These are phyloP conservation scores for Carnegiea gigantea DNA, from an alignment of 179 eudicot genomes.

Conservation along the genomic window DNA sequence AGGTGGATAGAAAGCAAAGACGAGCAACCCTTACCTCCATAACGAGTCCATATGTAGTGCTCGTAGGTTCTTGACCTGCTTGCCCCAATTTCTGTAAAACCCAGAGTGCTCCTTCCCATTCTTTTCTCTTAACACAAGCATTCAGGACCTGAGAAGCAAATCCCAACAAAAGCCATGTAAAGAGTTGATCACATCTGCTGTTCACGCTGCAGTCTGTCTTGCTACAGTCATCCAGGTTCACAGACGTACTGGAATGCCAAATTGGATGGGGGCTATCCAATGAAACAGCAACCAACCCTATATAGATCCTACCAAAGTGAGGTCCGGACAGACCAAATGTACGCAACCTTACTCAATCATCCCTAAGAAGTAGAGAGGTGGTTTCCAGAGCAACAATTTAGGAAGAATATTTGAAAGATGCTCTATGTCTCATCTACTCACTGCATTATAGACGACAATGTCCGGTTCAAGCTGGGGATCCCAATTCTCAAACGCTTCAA, in stretches of 20 bases:
- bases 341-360: not conserved
- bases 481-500: constrained; percentile 56
- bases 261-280: not conserved
- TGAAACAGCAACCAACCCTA: not conserved
- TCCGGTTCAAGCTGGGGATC: constrained; percentile 88
- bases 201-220: not conserved
- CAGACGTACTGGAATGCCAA: not conserved
- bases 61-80: constrained; percentile 58
- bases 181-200: not conserved
- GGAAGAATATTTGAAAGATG: not conserved
- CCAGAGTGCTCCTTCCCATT: constrained; percentile 97
- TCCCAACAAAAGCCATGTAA: constrained; percentile 6
- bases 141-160: constrained; percentile 61
- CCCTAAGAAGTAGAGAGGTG: not conserved
- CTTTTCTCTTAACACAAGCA: constrained; percentile 78
- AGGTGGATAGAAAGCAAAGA: not conserved
- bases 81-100: constrained; percentile 79
- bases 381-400: constrained; percentile 6
- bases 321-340: not conserved
- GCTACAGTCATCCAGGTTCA: not conserved
- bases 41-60: constrained; percentile 84
- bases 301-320: not conserved
- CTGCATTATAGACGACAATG: constrained; percentile 78
- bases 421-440: constrained; percentile 37
- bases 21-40: constrained; percentile 72